Evolutionary conservation across 352 stramenopile genomes (phyloP).

Genomic region (Globisporangium ultimum): DNA sequence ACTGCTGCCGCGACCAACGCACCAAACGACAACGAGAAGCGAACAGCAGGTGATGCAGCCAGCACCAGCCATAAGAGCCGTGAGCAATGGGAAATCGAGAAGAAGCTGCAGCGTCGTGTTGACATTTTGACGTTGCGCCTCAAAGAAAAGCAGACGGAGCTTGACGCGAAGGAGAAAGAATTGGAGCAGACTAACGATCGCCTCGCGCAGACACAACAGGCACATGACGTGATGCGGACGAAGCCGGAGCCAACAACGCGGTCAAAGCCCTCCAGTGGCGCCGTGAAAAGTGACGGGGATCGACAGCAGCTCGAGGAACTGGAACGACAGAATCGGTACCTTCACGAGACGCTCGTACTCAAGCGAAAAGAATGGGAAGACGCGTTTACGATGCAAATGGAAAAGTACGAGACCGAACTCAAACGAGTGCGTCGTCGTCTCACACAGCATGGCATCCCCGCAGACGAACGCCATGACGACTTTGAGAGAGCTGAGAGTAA

Average conservation of each 20-base stretch:
- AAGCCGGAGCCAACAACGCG: constrained; percentile 19
- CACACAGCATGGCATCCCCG: constrained; percentile 23
- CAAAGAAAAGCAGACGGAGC: constrained; percentile 63
- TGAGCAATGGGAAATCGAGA: constrained; percentile 56
- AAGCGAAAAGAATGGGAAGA: constrained; percentile 71
- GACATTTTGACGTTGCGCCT: constrained; percentile 60
- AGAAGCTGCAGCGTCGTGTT: constrained; percentile 67
- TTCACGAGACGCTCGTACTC: constrained; percentile 56
- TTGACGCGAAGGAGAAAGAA: constrained; percentile 41
- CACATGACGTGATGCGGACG: constrained; percentile 11
- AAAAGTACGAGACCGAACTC: constrained; percentile 50
- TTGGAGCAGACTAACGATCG: constrained; percentile 30
- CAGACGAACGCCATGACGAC: constrained; percentile 6
- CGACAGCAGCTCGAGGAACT: constrained; percentile 33
- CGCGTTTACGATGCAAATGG: constrained; percentile 39
- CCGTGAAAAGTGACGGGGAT: not conserved
- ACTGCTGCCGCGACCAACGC: not conserved
- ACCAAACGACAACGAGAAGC: not conserved
- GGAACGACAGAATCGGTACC: constrained; percentile 48
- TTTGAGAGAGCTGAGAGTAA: constrained; percentile 10
- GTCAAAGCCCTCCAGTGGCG: not conserved
- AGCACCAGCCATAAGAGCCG: constrained; percentile 10
- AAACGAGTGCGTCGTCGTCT: constrained; percentile 45
- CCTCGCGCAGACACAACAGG: constrained; percentile 29
- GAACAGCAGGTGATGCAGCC: not conserved